phyloP scores from a whole-genome alignment of 2,329 filamentous ascomycete species.

The Alternaria panax region DNA sequence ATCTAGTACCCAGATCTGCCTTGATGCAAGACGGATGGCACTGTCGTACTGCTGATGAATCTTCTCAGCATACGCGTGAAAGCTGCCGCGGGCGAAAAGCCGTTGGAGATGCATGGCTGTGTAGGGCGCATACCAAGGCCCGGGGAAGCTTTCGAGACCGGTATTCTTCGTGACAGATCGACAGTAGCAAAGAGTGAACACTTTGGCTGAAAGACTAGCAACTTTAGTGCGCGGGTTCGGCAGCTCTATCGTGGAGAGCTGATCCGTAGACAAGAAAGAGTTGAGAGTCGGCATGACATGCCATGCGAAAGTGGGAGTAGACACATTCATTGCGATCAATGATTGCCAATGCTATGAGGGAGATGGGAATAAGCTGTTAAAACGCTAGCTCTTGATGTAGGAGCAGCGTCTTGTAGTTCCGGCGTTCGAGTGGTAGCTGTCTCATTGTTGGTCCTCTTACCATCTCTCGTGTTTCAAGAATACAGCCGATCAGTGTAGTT shows the following conservation, averaged over 20 bases:
- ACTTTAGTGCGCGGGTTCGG: background rate
- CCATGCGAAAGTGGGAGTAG: background rate
- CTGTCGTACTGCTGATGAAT: conserved; percentile 4
- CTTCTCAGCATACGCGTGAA: conserved; percentile 1
- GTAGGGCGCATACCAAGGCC: conserved; percentile 6
- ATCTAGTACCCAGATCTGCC: conserved; percentile 1
- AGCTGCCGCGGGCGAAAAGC: conserved; percentile 4
- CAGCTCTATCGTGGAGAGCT: background rate
- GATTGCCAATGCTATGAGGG: background rate
- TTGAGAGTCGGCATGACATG: background rate
- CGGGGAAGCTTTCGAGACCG: conserved; percentile 2
- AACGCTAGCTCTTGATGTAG: background rate
- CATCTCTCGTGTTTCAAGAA: background rate
- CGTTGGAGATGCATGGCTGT: conserved; percentile 7
- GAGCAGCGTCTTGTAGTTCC: background rate
- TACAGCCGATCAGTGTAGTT: background rate
- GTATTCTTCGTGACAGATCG: background rate
- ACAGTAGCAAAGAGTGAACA: conserved; percentile 2
- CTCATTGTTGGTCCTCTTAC: background rate
- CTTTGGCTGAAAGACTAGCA: background rate
- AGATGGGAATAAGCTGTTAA: background rate
- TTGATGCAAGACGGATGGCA: conserved; percentile 2
- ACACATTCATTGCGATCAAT: background rate
- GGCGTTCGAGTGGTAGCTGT: background rate
- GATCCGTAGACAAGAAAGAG: background rate